Conservation (phyloP, 2,329 filamentous ascomycete genomes). For the Thielaviopsis ethacetica region DNA sequence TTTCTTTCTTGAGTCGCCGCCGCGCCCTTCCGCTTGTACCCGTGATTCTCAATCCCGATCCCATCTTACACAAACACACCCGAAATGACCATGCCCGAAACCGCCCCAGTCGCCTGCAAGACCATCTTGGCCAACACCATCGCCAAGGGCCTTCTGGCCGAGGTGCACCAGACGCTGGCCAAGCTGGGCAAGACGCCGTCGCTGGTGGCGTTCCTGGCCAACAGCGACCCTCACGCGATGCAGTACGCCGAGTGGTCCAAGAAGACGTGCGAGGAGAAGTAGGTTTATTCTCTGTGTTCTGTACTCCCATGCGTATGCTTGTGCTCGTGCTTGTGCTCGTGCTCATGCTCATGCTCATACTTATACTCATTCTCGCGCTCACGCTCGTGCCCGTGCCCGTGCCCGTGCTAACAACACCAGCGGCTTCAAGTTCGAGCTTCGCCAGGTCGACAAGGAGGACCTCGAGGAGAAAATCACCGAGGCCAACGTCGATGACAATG, state of each 20-base stretch:
- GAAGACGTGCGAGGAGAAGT: constrained; percentile 95
- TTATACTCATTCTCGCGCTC: no score
- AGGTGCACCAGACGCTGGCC: constrained; percentile 61
- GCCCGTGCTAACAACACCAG: constrained; percentile 27
- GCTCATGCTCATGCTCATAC: no score
- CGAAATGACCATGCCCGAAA: constrained; percentile 5
- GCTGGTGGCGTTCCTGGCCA: constrained; percentile 82
- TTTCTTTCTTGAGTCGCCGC: no score
- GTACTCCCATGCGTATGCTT: no score
- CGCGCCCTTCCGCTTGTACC: neutral
- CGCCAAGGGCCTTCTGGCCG: constrained; percentile 61
- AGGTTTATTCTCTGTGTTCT: constrained; percentile 25
- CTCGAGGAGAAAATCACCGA: constrained; percentile 78
- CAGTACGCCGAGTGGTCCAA: constrained; percentile 96
- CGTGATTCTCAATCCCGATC: neutral
- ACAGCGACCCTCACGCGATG: constrained; percentile 73
- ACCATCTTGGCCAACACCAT: constrained; percentile 80
- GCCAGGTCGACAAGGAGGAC: constrained; percentile 66
- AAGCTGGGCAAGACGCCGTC: constrained; percentile 58
- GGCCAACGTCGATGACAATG: constrained; percentile 60
- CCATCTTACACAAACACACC: neutral
- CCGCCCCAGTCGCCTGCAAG: constrained; percentile 49
- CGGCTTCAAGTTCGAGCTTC: constrained; percentile 79
- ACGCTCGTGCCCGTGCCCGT: no score
- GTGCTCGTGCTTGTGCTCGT: no score